phyloP scores from a whole-genome alignment of 2,329 filamentous ascomycete genomes.

The Xylariaceae sp. region DNA sequence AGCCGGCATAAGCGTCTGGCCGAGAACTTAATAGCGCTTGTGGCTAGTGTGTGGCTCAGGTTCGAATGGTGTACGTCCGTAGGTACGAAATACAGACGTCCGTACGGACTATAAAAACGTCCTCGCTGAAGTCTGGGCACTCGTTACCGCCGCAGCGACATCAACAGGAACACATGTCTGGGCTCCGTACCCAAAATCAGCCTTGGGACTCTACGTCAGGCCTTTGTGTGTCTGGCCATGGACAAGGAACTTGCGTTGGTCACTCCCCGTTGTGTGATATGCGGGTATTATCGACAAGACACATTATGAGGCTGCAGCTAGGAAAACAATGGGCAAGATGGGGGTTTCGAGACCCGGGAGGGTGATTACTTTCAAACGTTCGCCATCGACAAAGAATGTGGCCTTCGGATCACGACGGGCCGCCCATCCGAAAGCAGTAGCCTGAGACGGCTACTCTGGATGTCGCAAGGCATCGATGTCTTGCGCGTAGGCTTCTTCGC shows the following conservation, averaged over 20 bases:
- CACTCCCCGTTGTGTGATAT: neutral
- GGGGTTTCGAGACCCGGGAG: neutral
- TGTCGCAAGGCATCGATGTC: conserved; percentile 5
- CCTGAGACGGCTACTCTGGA: neutral
- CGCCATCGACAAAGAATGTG: conserved; percentile 6
- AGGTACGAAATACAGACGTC: no score
- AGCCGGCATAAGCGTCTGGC: no score
- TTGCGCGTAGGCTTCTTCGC: neutral
- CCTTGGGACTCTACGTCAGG: no score
- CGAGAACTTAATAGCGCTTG: no score
- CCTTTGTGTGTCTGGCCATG: no score
- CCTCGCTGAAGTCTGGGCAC: no score
- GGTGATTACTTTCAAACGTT: conserved; percentile 10
- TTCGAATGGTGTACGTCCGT: no score
- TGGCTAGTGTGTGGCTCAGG: no score
- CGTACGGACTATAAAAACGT: no score
- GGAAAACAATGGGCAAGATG: neutral
- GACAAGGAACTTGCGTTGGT: neutral
- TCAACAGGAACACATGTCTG: no score
- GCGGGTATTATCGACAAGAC: neutral
- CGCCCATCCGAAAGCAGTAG: conserved; percentile 14
- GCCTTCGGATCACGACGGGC: conserved; percentile 11
- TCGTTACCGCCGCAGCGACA: no score
- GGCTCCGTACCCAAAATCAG: no score
- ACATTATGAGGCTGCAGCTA: neutral